Conservation (phyloP, 2,329 filamentous ascomycete genomes). For the Ascochyta pisi region DNA sequence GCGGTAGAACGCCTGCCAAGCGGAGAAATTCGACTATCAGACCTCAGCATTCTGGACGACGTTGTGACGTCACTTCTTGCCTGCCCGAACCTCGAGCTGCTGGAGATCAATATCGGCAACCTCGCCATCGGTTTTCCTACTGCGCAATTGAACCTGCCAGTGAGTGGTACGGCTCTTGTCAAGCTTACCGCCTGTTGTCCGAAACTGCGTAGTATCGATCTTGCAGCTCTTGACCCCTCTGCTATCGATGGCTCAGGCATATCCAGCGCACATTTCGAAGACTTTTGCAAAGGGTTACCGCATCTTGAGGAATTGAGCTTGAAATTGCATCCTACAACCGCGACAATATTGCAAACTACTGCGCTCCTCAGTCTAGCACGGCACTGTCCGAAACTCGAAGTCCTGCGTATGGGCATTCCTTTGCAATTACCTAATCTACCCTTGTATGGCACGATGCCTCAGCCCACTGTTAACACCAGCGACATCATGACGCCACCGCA, state of each 20-base stretch:
- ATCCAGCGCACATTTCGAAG: conserved; percentile 34
- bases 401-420: conserved; percentile 37
- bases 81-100: conserved; percentile 27
- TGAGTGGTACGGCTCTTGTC: conserved; percentile 31
- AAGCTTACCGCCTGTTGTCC: conserved; percentile 32
- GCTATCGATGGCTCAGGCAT: conserved; percentile 40
- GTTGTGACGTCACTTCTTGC: conserved; percentile 26
- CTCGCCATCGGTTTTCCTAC: conserved; percentile 38
- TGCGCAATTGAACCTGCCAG: conserved; percentile 20
- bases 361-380: conserved; percentile 37
- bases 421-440: conserved; percentile 32
- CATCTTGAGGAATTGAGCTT: conserved; percentile 31
- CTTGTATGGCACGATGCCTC: conserved; percentile 5
- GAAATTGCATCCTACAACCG: conserved; percentile 38
- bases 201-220: conserved; percentile 33
- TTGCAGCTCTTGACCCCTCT: conserved; percentile 36
- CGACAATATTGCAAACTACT: conserved; percentile 29
- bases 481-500: conserved; percentile 19
- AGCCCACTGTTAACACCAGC: conserved; percentile 5
- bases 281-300: conserved; percentile 36
- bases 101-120: conserved; percentile 37
- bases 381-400: conserved; percentile 35
- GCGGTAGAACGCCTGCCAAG: conserved; percentile 38
- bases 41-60: conserved; percentile 31
- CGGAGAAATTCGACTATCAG: conserved; percentile 19